A percentile compares a stretch with the other conserved stretches of the same genome.
Conservation (phyloP, 1,284 basidiomycete species). For the Termitomyces sp. region DNA sequence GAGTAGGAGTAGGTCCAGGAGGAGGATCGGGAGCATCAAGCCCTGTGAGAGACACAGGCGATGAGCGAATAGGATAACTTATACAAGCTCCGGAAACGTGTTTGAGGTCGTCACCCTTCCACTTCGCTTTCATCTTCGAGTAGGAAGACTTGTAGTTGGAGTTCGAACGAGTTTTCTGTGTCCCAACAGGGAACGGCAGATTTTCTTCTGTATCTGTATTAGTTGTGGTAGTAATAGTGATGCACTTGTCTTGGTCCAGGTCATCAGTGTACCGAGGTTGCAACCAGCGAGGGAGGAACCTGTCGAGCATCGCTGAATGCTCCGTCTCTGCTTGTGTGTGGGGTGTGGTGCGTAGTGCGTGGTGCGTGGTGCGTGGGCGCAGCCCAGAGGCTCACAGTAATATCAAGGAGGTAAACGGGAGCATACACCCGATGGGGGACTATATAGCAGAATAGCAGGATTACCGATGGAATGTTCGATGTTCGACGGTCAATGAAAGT, state of each 20-base stretch:
- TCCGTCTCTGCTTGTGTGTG: background rate
- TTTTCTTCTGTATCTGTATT: slow-evolving; percentile 7
- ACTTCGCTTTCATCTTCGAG: slow-evolving; percentile 1
- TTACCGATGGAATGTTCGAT: background rate
- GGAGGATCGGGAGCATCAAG: slow-evolving; percentile 14
- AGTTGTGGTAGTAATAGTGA: slow-evolving; percentile 5
- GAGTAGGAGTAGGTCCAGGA: background rate
- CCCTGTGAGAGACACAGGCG: slow-evolving; percentile 28
- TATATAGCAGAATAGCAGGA: slow-evolving; percentile 13
- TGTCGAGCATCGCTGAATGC: slow-evolving; percentile 21
- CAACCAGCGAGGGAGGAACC: slow-evolving; percentile 24
- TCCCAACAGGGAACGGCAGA: slow-evolving; percentile 24
- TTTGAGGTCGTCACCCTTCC: slow-evolving; percentile 8
- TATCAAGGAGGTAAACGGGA: slow-evolving; percentile 13
- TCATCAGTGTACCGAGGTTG: slow-evolving; percentile 3
- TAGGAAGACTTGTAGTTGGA: background rate
- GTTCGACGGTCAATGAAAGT: background rate
- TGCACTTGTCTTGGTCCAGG: background rate
- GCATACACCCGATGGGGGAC: slow-evolving; percentile 6
- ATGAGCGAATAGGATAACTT: slow-evolving; percentile 29
- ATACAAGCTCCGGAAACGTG: slow-evolving; percentile 18
- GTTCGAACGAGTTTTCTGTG: slow-evolving; percentile 18
- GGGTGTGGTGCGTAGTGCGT: background rate
- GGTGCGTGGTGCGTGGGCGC: background rate
- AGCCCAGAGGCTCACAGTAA: background rate